phyloP scores from a whole-genome alignment of 139 green algal genomes.

The Edaphochlamys debaryana region DNA sequence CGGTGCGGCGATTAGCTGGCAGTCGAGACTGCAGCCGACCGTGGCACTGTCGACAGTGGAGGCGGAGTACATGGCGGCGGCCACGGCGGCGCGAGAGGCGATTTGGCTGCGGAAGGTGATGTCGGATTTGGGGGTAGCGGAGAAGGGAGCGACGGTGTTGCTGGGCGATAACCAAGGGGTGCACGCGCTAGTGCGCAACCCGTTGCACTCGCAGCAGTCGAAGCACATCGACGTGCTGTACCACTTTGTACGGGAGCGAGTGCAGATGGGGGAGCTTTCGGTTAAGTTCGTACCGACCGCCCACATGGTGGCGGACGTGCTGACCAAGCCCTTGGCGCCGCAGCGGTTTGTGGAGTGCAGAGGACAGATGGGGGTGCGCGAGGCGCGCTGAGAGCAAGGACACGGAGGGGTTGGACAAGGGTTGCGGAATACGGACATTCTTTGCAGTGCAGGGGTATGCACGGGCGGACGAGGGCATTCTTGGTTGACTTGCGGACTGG shows the following conservation, averaged over 20 bases:
- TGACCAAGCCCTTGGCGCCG: constrained; percentile 39
- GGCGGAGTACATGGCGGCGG: constrained; percentile 60
- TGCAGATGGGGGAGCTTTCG: constrained; percentile 26
- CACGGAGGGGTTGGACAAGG: too few relatives aligned
- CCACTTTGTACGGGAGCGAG: constrained; percentile 34
- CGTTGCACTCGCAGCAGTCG: neutral
- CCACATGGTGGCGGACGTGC: constrained; percentile 36
- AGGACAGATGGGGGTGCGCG: neutral
- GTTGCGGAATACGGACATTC: too few relatives aligned
- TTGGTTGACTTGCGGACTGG: too few relatives aligned
- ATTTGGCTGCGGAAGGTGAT: constrained; percentile 56
- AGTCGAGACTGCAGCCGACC: constrained; percentile 44
- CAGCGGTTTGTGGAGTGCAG: constrained; percentile 14
- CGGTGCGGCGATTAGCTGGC: constrained; percentile 27
- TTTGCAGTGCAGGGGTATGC: too few relatives aligned
- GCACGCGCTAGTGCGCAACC: neutral
- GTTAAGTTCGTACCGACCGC: constrained; percentile 32
- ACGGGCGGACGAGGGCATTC: too few relatives aligned
- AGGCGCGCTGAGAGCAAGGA: too few relatives aligned
- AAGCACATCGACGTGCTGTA: neutral
- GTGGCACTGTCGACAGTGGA: constrained; percentile 59
- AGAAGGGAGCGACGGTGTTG: neutral
- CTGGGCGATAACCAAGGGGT: neutral
- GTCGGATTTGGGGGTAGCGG: constrained; percentile 16
- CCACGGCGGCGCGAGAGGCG: constrained; percentile 46